A percentile compares a stretch with the other conserved stretches of the same genome.
phyloP scores from a whole-genome alignment of 192 early-diverging fungal genomes.

The Coemansia brasiliensis region DNA sequence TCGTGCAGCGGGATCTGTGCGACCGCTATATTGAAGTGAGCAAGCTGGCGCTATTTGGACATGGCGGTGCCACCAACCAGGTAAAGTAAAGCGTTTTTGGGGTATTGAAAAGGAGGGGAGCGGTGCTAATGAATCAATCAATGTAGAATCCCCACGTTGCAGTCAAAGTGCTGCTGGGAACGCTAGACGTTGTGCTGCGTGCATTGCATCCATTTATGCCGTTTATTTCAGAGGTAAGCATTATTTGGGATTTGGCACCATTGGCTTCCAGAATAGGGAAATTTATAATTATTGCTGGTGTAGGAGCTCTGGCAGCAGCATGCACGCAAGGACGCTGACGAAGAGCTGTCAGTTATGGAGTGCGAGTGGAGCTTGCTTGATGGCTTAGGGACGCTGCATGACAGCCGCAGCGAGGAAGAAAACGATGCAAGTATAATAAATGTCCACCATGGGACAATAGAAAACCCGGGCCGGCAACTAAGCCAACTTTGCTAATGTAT shows the following conservation, averaged over 20 bases:
- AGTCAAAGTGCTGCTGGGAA: constrained; percentile 37
- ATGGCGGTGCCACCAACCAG: constrained; percentile 53
- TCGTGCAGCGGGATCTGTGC: constrained; percentile 91
- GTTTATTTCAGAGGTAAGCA: constrained; percentile 84
- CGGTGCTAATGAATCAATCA: neutral
- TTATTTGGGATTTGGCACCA: neutral
- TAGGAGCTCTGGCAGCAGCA: constrained; percentile 57
- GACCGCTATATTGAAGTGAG: constrained; percentile 90
- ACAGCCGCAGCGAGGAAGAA: constrained; percentile 30
- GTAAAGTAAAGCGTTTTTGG: constrained; percentile 30
- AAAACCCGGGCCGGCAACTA: too few relatives aligned
- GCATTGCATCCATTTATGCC: constrained; percentile 97
- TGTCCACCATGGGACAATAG: neutral
- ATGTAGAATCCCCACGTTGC: constrained; percentile 32
- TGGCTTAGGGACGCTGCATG: constrained; percentile 10
- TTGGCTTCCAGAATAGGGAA: too few relatives aligned
- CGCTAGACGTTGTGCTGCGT: constrained; percentile 60
- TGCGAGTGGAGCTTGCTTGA: constrained; percentile 18
- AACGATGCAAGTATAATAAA: constrained; percentile 29
- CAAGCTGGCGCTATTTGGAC: constrained; percentile 77
- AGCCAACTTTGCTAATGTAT: too few relatives aligned
- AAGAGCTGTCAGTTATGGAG: constrained; percentile 49
- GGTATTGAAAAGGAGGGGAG: too few relatives aligned
- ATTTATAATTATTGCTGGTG: neutral
- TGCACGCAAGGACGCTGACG: constrained; percentile 16